Evolutionary conservation across 768 basidiomycete species (phyloP).

Genomic region (Rhodotorula kratochvilovae): DNA sequence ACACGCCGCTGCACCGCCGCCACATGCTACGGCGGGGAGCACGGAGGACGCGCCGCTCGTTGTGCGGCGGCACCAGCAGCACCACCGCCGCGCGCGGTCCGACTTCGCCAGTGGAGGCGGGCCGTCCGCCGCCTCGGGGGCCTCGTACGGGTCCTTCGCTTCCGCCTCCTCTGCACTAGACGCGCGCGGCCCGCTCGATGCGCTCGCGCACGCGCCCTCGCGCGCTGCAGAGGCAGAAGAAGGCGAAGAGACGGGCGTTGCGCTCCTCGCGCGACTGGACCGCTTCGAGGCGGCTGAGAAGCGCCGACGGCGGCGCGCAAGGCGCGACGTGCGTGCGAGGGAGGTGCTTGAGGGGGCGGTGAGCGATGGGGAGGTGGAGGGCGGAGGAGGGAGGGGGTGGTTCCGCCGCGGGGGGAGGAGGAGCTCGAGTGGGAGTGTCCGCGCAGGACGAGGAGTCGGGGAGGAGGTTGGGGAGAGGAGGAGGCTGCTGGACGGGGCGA

Average conservation of each 20-base stretch:
- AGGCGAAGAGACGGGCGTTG: constrained; percentile 80
- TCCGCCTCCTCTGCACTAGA: background rate
- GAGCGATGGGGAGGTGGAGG: background rate
- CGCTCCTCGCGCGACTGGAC: constrained; percentile 77
- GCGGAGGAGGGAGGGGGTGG: background rate
- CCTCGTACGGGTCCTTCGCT: background rate
- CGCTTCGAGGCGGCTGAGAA: constrained; percentile 75
- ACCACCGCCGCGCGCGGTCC: constrained; percentile 57
- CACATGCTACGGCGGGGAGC: no score
- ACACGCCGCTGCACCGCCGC: no score
- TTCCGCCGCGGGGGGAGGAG: no score
- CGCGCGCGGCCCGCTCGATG: background rate
- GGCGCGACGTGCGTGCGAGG: background rate
- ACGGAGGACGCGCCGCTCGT: background rate
- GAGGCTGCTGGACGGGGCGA: background rate
- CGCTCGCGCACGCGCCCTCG: background rate
- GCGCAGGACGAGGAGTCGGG: background rate
- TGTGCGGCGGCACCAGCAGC: constrained; percentile 58
- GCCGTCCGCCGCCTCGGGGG: no score
- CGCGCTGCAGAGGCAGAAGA: constrained; percentile 55
- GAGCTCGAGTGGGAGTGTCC: background rate
- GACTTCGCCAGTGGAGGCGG: background rate
- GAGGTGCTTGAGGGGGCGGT: background rate
- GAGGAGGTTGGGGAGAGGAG: background rate
- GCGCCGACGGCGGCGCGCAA: constrained; percentile 45